These are phyloP conservation scores for Euphorbia schlechtendalii DNA, from an alignment of 441 rosid genomes.

Conservation along the genomic window DNA sequence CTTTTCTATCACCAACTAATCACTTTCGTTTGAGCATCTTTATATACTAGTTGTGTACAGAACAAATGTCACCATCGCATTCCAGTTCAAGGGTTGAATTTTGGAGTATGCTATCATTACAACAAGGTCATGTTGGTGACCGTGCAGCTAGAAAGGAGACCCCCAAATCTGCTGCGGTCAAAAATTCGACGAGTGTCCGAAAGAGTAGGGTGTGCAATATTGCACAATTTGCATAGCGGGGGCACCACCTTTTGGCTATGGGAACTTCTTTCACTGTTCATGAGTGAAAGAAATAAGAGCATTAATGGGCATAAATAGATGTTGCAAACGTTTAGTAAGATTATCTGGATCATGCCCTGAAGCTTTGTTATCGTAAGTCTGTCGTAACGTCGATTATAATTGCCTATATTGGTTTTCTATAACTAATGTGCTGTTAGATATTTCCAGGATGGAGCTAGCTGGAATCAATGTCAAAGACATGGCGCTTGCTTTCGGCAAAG, in stretches of 20 bases:
- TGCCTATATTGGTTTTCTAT: background rate
- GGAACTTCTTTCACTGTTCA: constrained; percentile 1
- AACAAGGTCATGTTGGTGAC: no score
- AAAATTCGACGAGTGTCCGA: background rate
- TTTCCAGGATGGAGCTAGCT: constrained; percentile 1
- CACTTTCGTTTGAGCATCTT: constrained; percentile 8
- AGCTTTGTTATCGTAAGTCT: no score
- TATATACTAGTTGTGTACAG: background rate
- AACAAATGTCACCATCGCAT: constrained; percentile 2
- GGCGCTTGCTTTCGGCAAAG: constrained; percentile 1
- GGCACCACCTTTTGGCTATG: constrained; percentile 3
- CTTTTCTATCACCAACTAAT: constrained; percentile 3
- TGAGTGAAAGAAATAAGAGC: background rate
- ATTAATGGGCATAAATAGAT: background rate
- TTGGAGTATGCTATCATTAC: no score
- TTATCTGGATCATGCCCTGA: no score
- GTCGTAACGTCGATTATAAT: no score
- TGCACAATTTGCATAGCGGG: no score
- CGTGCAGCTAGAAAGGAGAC: no score
- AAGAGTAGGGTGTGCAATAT: background rate
- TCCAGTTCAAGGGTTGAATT: constrained; percentile 9
- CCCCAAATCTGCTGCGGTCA: no score
- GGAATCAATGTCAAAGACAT: no score
- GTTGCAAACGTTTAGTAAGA: no score
- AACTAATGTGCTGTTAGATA: background rate